phyloP scores from a whole-genome alignment of 495 filamentous ascomycete species.

The Xylaria grammica region DNA sequence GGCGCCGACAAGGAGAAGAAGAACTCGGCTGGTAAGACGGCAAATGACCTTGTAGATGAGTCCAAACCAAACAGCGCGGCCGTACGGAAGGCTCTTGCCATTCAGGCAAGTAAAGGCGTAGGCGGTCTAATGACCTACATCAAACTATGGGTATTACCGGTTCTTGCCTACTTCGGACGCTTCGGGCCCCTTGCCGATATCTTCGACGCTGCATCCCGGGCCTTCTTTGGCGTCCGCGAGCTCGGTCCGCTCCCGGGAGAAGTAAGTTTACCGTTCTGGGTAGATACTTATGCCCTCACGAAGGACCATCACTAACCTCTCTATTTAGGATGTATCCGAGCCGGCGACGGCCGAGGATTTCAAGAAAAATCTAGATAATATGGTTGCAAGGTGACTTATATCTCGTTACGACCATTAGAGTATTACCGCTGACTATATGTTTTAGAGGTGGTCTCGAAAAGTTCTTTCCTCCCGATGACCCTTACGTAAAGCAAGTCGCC shows the following conservation, averaged over 20 bases:
- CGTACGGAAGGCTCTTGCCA: conserved; percentile 6
- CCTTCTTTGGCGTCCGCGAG: neutral
- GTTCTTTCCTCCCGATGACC: conserved; percentile 12
- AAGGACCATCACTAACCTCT: neutral
- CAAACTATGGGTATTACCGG: conserved; percentile 13
- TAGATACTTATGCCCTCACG: neutral
- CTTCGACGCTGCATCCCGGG: conserved; percentile 12
- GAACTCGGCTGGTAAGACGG: conserved; percentile 8
- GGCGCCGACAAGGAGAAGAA: conserved; percentile 15
- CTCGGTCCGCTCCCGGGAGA: conserved; percentile 4
- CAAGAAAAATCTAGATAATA: conserved; percentile 13
- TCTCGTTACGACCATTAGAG: neutral
- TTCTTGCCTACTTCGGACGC: conserved; percentile 5
- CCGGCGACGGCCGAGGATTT: conserved; percentile 6
- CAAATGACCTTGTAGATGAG: conserved; percentile 22
- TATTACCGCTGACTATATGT: neutral
- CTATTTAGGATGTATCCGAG: conserved; percentile 8
- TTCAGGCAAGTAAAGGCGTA: conserved; percentile 7
- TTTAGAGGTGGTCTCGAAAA: conserved; percentile 13
- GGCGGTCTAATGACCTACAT: conserved; percentile 21
- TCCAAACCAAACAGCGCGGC: conserved; percentile 10
- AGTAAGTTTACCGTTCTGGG: neutral
- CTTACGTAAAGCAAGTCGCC: conserved; percentile 17
- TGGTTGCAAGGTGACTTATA: neutral
- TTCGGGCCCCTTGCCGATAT: conserved; percentile 4